Percentiles rank a stretch among this genome's conserved stretches.
Evolutionary conservation across 2,329 filamentous ascomycete species (phyloP).

Genomic region (Verticillium klebahnii): DNA sequence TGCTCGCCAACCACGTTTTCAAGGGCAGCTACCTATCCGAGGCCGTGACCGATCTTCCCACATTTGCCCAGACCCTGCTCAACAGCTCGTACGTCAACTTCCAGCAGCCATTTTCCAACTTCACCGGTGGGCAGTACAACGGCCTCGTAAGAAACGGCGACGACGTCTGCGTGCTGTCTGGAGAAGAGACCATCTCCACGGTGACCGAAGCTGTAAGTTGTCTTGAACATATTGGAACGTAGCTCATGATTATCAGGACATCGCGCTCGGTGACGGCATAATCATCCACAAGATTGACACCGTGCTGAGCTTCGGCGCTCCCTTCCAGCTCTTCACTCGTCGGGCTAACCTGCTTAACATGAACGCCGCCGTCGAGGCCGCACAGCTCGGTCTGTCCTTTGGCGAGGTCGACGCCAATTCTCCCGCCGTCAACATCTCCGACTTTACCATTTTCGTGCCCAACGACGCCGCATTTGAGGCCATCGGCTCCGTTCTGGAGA

Average conservation of each 20-base stretch:
- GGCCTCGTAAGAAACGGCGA: slow-evolving; percentile 24
- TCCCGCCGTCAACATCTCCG: slow-evolving; percentile 19
- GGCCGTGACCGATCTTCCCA: slow-evolving; percentile 21
- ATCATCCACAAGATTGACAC: slow-evolving; percentile 25
- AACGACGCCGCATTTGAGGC: slow-evolving; percentile 20
- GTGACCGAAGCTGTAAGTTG: slow-evolving; percentile 25
- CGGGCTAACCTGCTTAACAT: slow-evolving; percentile 20
- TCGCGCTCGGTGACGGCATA: slow-evolving; percentile 20
- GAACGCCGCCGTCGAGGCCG: slow-evolving; percentile 22
- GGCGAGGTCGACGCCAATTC: slow-evolving; percentile 17
- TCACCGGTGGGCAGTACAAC: slow-evolving; percentile 30
- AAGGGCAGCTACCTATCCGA: slow-evolving; percentile 22
- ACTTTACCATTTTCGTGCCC: slow-evolving; percentile 24
- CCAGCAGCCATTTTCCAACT: slow-evolving; percentile 29
- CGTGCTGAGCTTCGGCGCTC: slow-evolving; percentile 20
- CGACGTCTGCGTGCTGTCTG: slow-evolving; percentile 26
- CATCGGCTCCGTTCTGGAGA: slow-evolving; percentile 21
- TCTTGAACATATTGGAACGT: not conserved
- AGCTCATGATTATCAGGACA: slow-evolving; percentile 15
- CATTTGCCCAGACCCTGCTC: slow-evolving; percentile 23
- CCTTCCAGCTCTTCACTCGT: slow-evolving; percentile 23
- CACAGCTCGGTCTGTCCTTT: slow-evolving; percentile 19
- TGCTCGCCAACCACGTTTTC: slow-evolving; percentile 27
- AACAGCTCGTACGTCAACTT: slow-evolving; percentile 22
- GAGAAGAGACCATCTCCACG: slow-evolving; percentile 23